Evolutionary conservation across 352 stramenopile species (phyloP).

Genomic region (Globisporangium abappressorium): DNA sequence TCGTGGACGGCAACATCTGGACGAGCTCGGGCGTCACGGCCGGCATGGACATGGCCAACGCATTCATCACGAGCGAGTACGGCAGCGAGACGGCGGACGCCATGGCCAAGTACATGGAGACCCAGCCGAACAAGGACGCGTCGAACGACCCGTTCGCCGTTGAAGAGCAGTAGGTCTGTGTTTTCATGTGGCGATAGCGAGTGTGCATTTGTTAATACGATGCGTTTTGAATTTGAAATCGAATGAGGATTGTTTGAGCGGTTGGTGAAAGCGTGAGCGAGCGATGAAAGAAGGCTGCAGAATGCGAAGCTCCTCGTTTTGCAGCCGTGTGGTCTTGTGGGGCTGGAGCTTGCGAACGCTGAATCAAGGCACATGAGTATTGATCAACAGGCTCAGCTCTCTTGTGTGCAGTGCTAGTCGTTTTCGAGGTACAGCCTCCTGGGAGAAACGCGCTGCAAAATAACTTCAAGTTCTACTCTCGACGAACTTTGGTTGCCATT

Average conservation of each 20-base stretch:
- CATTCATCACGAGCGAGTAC: conserved; percentile 20
- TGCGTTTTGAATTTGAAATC: not conserved
- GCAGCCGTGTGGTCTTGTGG: too few relatives aligned
- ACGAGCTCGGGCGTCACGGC: conserved; percentile 32
- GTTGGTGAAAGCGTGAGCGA: not conserved
- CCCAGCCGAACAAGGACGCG: conserved; percentile 21
- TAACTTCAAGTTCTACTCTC: too few relatives aligned
- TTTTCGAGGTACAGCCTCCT: too few relatives aligned
- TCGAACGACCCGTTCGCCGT: conserved; percentile 23
- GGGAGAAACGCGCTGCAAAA: too few relatives aligned
- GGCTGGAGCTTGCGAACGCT: too few relatives aligned
- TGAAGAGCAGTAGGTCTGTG: not conserved
- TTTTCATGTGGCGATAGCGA: not conserved
- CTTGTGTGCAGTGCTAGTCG: too few relatives aligned
- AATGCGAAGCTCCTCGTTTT: too few relatives aligned
- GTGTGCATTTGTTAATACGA: not conserved
- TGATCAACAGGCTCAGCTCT: too few relatives aligned
- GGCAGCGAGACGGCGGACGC: conserved; percentile 14
- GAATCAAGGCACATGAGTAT: too few relatives aligned
- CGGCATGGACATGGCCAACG: conserved; percentile 37
- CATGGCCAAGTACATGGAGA: conserved; percentile 22
- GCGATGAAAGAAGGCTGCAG: too few relatives aligned
- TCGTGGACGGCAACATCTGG: conserved; percentile 38
- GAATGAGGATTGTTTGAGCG: not conserved
- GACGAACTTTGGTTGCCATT: too few relatives aligned